A percentile compares a stretch with the other conserved stretches of the same genome.
phyloP scores from a whole-genome alignment of 805 yeast species.

The Candida hungchunana region DNA sequence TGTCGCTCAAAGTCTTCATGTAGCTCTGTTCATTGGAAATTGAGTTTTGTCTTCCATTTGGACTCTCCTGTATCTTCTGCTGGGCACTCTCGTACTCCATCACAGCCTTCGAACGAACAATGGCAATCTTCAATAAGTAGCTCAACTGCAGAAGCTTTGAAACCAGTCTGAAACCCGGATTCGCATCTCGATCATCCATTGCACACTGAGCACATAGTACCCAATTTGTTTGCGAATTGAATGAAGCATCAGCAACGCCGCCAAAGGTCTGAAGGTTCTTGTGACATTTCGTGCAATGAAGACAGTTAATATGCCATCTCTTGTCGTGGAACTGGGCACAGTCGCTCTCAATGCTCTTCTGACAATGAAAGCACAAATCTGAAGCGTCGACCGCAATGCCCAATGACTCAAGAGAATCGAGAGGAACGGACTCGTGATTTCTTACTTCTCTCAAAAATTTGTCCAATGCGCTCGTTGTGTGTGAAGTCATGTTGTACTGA shows the following conservation, averaged over 20 bases:
- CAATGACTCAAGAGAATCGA: constrained; percentile 33
- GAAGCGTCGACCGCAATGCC: constrained; percentile 56
- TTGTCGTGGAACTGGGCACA: constrained; percentile 58
- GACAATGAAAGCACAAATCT: constrained; percentile 72
- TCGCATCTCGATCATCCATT: constrained; percentile 42
- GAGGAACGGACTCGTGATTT: constrained; percentile 38
- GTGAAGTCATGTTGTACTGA: constrained; percentile 54
- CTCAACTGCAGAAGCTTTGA: constrained; percentile 70
- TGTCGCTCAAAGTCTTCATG: constrained; percentile 67
- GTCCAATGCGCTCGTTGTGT: constrained; percentile 58
- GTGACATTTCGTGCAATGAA: constrained; percentile 59
- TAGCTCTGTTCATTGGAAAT: constrained; percentile 46
- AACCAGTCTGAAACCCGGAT: constrained; percentile 55
- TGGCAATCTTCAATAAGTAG: constrained; percentile 77
- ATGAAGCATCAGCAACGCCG: constrained; percentile 44
- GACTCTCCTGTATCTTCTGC: constrained; percentile 9
- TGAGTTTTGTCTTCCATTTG: constrained; percentile 10
- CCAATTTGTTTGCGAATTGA: constrained; percentile 27
- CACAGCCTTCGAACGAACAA: constrained; percentile 64
- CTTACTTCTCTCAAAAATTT: constrained; percentile 53
- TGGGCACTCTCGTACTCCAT: constrained; percentile 37
- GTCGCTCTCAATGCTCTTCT: constrained; percentile 76
- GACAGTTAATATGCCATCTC: constrained; percentile 83
- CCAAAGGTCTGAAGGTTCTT: constrained; percentile 35
- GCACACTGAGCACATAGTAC: constrained; percentile 66